Conservation (phyloP, 805 yeast genomes). For the Kazachstania africana region DNA sequence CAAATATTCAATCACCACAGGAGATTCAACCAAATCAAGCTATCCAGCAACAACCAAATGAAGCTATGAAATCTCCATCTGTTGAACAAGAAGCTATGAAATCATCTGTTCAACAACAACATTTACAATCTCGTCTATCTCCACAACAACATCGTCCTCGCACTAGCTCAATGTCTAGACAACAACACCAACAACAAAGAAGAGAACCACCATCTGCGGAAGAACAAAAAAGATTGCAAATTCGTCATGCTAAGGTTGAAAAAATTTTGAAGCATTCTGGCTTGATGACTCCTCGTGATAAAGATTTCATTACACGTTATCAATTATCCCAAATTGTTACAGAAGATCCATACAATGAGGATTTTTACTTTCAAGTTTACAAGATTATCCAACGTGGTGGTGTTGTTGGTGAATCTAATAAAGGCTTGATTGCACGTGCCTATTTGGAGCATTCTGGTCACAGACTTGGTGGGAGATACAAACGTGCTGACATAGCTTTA, state of each 20-base stretch:
- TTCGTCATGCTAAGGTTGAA: constrained; percentile 64
- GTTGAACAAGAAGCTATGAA: constrained; percentile 3
- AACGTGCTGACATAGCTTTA: constrained; percentile 78
- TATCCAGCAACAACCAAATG: constrained; percentile 1
- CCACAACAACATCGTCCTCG: constrained; percentile 6
- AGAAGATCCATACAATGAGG: constrained; percentile 94
- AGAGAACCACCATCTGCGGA: constrained; percentile 48
- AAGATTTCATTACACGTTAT: constrained; percentile 87
- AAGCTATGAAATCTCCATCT: constrained; percentile 1
- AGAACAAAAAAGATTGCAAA: constrained; percentile 54
- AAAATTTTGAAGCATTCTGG: constrained; percentile 77
- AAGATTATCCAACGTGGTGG: constrained; percentile 53
- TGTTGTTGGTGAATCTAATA: constrained; percentile 32
- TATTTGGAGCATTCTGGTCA: constrained; percentile 87
- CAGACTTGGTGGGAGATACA: constrained; percentile 73
- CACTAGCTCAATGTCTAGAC: too few species aligned
- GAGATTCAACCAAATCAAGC: not conserved
- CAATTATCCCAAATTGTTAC: constrained; percentile 93
- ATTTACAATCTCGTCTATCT: not conserved
- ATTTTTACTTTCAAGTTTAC: constrained; percentile 88
- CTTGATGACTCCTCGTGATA: constrained; percentile 93
- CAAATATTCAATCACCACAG: too few species aligned
- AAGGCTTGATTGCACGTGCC: constrained; percentile 81
- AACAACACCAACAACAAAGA: constrained; percentile 16
- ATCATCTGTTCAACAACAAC: constrained; percentile 15